Evolutionary conservation across 139 green algal species (phyloP).

Genomic region (Picochlorum sp.): DNA sequence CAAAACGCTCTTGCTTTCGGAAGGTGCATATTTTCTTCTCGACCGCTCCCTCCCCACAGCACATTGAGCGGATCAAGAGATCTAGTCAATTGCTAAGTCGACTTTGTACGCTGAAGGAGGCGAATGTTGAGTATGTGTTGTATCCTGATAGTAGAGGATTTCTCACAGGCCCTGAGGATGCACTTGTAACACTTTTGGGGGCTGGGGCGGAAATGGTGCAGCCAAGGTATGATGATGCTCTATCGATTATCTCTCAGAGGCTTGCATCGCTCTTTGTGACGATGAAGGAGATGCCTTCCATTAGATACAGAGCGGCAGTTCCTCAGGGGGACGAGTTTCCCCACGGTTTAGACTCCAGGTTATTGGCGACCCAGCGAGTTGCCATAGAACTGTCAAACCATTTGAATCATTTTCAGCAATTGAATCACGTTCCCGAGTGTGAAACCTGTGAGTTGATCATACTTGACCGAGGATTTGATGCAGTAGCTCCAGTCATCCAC

Average conservation of each 20-base stretch:
- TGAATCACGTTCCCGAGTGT: constrained; percentile 30
- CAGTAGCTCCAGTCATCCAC: constrained; percentile 92
- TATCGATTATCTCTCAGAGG: constrained; percentile 43
- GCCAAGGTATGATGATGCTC: constrained; percentile 12
- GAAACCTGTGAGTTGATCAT: constrained; percentile 89
- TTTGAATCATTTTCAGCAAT: constrained; percentile 36
- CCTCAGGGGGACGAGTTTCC: constrained; percentile 48
- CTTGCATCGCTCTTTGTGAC: constrained; percentile 56
- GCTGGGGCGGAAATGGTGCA: constrained; percentile 15
- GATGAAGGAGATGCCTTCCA: constrained; percentile 63
- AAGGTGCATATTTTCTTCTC: constrained; percentile 88
- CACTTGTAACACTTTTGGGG: constrained; percentile 47
- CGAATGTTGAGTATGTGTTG: constrained; percentile 74
- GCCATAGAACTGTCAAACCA: constrained; percentile 51
- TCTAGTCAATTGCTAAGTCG: constrained; percentile 28
- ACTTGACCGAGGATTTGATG: constrained; percentile 71
- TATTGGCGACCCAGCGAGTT: constrained; percentile 54
- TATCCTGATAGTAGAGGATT: constrained; percentile 75
- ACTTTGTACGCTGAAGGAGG: constrained; percentile 66
- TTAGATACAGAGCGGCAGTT: constrained; percentile 47
- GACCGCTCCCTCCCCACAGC: constrained; percentile 29
- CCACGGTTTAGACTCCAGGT: constrained; percentile 36
- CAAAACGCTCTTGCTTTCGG: constrained; percentile 42
- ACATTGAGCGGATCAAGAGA: constrained; percentile 43
- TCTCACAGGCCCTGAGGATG: constrained; percentile 59